phyloP scores from a whole-genome alignment of 169 alveolate species.

The Plasmodium malariae region DNA sequence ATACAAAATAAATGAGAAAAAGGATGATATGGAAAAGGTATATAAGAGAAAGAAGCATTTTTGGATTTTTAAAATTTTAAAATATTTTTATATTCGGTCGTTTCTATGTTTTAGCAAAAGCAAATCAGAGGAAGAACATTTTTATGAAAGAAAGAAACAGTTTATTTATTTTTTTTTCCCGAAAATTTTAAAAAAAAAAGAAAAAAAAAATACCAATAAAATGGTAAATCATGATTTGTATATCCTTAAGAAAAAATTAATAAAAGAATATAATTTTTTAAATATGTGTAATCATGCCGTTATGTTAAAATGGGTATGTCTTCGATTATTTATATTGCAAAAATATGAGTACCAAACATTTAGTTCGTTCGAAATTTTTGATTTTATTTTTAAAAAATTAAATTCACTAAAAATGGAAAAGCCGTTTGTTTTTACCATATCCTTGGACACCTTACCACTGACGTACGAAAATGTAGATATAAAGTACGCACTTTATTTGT shows the following conservation, averaged over 20 bases:
- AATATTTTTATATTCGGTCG: constrained; percentile 40
- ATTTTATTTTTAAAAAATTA: constrained; percentile 36
- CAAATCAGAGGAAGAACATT: constrained; percentile 55
- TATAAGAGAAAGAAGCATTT: neutral
- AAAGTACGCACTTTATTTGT: constrained; percentile 15
- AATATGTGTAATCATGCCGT: constrained; percentile 51
- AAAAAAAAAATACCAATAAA: neutral
- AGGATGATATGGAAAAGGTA: neutral
- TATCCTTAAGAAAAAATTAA: constrained; percentile 8
- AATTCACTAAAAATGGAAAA: constrained; percentile 11
- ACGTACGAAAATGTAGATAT: neutral
- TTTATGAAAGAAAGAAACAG: constrained; percentile 42
- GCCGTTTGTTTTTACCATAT: constrained; percentile 5
- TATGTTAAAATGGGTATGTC: constrained; percentile 41
- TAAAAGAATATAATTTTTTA: constrained; percentile 16
- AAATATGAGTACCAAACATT: constrained; percentile 30
- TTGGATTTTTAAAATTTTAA: constrained; percentile 61
- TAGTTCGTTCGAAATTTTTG: constrained; percentile 3
- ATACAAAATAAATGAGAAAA: neutral
- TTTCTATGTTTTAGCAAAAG: constrained; percentile 33
- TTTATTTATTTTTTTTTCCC: constrained; percentile 48
- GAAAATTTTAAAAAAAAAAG: constrained; percentile 2
- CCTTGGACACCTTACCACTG: neutral
- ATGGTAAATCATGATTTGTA: neutral
- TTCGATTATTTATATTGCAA: constrained; percentile 37